A percentile compares a stretch with the other conserved stretches of the same genome.
These are phyloP conservation scores for Plasmodium berghei DNA, from an alignment of 169 alveolate genomes.

Conservation along the genomic window DNA sequence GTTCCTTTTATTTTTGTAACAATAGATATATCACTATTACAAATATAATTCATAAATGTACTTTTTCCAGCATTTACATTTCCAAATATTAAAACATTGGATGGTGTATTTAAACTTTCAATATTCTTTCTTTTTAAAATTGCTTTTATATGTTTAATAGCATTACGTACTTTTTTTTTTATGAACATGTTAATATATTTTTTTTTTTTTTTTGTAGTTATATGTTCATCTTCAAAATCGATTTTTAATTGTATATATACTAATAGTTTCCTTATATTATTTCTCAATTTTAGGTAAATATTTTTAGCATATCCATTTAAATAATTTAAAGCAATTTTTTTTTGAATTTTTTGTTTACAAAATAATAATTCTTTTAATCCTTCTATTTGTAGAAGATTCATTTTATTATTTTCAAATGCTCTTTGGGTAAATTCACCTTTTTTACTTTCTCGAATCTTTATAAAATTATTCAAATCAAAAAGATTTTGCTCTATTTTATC, in stretches of 20 bases:
- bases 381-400: slow-evolving; percentile 80
- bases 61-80: slow-evolving; percentile 86
- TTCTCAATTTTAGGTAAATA: slow-evolving; percentile 13
- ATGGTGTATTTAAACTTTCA: slow-evolving; percentile 48
- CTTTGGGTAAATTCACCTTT: slow-evolving; percentile 86
- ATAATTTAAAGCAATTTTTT: slow-evolving; percentile 56
- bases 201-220: slow-evolving; percentile 9
- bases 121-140: slow-evolving; percentile 58
- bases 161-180: neutral
- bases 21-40: slow-evolving; percentile 77
- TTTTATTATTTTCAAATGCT: slow-evolving; percentile 80
- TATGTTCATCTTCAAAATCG: slow-evolving; percentile 55
- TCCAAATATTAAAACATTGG: slow-evolving; percentile 78
- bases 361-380: slow-evolving; percentile 50
- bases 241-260: slow-evolving; percentile 40
- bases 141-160: slow-evolving; percentile 21
- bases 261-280: slow-evolving; percentile 8
- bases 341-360: slow-evolving; percentile 25
- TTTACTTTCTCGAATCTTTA: slow-evolving; percentile 80
- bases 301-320: slow-evolving; percentile 47
- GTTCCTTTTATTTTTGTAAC: slow-evolving; percentile 84
- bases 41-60: slow-evolving; percentile 79
- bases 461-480: slow-evolving; percentile 5
- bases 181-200: neutral
- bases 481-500: neutral